Base-by-base conservation (phyloP, 192 early-diverging fungal species). In the Coemansia sp. region DNA sequence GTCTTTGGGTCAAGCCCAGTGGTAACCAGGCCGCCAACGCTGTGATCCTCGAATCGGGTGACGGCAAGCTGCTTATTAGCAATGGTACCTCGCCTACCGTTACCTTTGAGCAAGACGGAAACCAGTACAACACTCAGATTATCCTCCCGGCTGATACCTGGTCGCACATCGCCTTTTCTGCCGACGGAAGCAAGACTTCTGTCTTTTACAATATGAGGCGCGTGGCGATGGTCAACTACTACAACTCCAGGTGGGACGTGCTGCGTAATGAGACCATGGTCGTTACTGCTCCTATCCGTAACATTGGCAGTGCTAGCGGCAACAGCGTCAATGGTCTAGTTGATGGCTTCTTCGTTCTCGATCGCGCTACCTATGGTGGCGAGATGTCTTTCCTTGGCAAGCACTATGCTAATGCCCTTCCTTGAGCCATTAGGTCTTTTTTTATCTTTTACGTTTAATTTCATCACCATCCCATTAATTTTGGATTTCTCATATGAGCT, bases 371-470 rank as follows among this genome's bases (percentile, higher is more conserved):
- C 28, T 74, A 72, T 28, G 66, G 68, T 23, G 72, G 77, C 43
- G 72, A 79, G 65, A 74, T 79, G 77, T 66, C 77, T 13, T 79
- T 79, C 69, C 44, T 79, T 23, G 77, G 55, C 72, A 74, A 74
- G 62, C 77, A 49, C 63, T 79, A 74, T 33, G 64, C 72, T 6
- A 66, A 79, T 26, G 68, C 77, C 3, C 72, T 79, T 28, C 77
- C 77, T 47, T 79, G 40, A 79, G 13, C 50, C 9, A 5, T 3
- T 4, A 8, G 46, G 16, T 49, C 3, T 49, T 8, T 7, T 26
- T 13, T 26, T 19, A 21, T 35, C 32, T 66, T 42, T 3, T 66
- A 40, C 37, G 42, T 40, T 57, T 32, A 17, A 57, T 37, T 9
- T 8, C 35, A 37, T 37, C 6, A 7, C 1, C 35, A 23, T 49